These are phyloP conservation scores for Gaeumannomyces sp. DNA, from an alignment of 2,329 filamentous ascomycete genomes.

Conservation along the genomic window DNA sequence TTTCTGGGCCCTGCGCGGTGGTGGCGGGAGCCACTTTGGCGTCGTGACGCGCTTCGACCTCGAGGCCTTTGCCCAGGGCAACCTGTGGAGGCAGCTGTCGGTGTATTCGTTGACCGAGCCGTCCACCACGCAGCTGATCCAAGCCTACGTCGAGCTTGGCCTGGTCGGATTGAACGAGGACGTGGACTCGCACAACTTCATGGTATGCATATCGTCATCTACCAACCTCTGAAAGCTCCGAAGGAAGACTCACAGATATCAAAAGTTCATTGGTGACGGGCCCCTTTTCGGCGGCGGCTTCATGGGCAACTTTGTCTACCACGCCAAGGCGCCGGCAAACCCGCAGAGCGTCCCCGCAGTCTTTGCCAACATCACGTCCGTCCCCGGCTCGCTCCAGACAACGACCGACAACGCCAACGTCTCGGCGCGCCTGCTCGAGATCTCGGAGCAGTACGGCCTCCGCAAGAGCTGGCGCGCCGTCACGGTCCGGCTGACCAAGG, in stretches of 20 bases:
- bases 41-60: slow-evolving; percentile 41
- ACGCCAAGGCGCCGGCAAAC: not conserved
- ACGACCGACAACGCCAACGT: slow-evolving; percentile 20
- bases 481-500: slow-evolving; percentile 18
- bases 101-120: slow-evolving; percentile 36
- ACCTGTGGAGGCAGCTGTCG: slow-evolving; percentile 35
- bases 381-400: slow-evolving; percentile 17
- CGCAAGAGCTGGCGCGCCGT: slow-evolving; percentile 26
- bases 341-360: slow-evolving; percentile 19
- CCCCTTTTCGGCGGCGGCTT: not conserved
- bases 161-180: not conserved
- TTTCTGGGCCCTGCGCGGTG: slow-evolving; percentile 47
- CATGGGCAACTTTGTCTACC: slow-evolving; percentile 1
- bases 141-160: not conserved
- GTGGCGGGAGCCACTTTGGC: slow-evolving; percentile 51
- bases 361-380: slow-evolving; percentile 21
- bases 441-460: slow-evolving; percentile 20
- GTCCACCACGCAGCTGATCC: slow-evolving; percentile 15
- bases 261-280: not conserved
- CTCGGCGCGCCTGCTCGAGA: slow-evolving; percentile 18
- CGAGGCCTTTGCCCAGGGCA: slow-evolving; percentile 31
- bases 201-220: not conserved
- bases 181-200: slow-evolving; percentile 1
- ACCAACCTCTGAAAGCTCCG: too few species aligned
- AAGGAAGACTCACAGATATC: not conserved